Base-by-base conservation (phyloP, 1,139 yeast species). In the Kodamaea suecica region DNA sequence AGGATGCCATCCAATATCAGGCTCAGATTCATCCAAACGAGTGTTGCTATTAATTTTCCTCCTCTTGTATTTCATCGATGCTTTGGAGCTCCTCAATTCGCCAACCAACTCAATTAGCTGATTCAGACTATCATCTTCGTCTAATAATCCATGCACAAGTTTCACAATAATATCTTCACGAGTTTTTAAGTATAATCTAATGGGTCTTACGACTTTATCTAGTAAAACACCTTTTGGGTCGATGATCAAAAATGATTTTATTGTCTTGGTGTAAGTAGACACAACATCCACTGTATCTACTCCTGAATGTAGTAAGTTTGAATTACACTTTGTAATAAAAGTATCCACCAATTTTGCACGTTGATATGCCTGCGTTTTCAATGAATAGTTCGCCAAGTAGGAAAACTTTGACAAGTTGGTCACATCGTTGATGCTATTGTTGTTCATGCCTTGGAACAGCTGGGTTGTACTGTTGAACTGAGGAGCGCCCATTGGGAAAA, bases 171-270 rank as follows among this genome's bases (percentile, higher is more conserved):
- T 76, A 52, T 92, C 97, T 1, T 76, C 74, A 41, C 96, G 70
- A 13, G 80, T 80, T 48, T 78, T 78, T 36, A 92, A 63, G 48
- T 72, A 70, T 28, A 73, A 57, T 33, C 95, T 61, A 4, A 86
- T 82, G 0, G 94, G 94, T 21, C 90, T 59, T 0, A 84, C 77
- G 1, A 84, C 94, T 41, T 78, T 78, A 53, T 86, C 95, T 8
- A 87, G 62, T 9, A 87, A 58, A 0, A 87, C 95, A 0, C 96
- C 97, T 29, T 85, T 73, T 2, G 95, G 95, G 49, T 92, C 97
- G n/a, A 92, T 66, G 0, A 82, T 62, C 19, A 84, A 57, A 42
- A 92, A 86, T 0, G 90, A 72, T 44, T 78, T 73, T 32, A 90
- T 83, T 1, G 94, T 79, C 17, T 80, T 74, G 3, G 84, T 78